phyloP scores from a whole-genome alignment of 192 early-diverging fungal species.

The Dimargaris xerosporica region DNA sequence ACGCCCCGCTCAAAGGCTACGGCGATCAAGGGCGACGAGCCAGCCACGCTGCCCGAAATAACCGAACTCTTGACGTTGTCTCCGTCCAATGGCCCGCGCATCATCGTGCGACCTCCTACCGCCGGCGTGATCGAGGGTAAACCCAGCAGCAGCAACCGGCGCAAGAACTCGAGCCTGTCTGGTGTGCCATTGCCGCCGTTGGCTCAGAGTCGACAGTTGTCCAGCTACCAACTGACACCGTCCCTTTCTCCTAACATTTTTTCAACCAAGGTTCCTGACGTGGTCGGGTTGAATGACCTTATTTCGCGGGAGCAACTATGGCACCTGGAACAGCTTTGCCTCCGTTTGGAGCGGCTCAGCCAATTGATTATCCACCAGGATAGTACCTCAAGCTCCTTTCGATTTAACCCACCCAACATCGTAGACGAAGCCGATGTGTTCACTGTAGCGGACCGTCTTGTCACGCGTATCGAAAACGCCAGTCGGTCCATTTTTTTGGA shows the following conservation, averaged over 20 bases:
- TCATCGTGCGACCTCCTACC: conserved; percentile 2
- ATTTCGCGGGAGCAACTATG: conserved; percentile 2
- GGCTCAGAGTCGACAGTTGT: background rate
- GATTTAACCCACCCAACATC: conserved; percentile 25
- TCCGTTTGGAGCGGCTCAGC: conserved; percentile 14
- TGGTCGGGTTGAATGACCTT: conserved; percentile 5
- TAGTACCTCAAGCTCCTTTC: background rate
- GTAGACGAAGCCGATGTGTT: conserved; percentile 33
- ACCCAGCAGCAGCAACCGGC: no score
- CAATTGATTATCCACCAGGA: conserved; percentile 14
- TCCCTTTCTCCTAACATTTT: background rate
- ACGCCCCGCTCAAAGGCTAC: background rate
- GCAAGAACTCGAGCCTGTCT: background rate
- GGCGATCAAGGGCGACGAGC: background rate
- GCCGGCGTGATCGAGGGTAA: background rate
- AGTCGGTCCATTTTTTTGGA: background rate
- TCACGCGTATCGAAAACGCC: conserved; percentile 33
- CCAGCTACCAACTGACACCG: conserved; percentile 1
- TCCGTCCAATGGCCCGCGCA: conserved; percentile 4
- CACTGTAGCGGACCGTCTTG: conserved; percentile 31
- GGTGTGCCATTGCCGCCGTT: background rate
- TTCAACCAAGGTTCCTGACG: no score
- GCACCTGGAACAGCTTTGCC: conserved; percentile 12
- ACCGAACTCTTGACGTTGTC: background rate
- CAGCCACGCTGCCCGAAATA: background rate